Percentiles rank a stretch among this genome's conserved stretches.
Conservation (phyloP, 129 eudicot species). For the Apium graveolens region DNA sequence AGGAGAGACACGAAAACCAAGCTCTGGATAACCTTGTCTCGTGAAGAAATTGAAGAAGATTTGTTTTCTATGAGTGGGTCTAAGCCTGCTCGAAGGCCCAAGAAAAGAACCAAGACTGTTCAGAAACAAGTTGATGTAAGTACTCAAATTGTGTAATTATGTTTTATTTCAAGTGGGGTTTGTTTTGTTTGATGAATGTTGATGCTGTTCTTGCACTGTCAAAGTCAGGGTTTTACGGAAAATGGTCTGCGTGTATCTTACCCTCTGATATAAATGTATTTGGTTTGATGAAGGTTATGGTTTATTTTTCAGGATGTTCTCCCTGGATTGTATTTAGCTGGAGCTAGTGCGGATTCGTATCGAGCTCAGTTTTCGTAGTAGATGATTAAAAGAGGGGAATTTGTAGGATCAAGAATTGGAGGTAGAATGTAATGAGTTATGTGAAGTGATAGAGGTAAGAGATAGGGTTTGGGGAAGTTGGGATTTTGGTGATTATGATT, state of each 20-base stretch:
- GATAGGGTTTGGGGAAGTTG: background rate
- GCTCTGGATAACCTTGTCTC: conserved; percentile 38
- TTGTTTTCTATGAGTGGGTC: conserved; percentile 43
- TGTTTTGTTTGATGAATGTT: background rate
- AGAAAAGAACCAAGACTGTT: conserved; percentile 41
- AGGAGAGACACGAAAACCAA: conserved; percentile 28
- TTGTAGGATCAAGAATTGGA: background rate
- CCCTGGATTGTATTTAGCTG: conserved; percentile 42
- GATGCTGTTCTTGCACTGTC: background rate
- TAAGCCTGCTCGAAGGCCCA: conserved; percentile 57
- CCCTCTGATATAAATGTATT: background rate
- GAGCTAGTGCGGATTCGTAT: conserved; percentile 30
- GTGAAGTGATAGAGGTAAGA: background rate
- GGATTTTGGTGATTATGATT: background rate
- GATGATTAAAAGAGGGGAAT: background rate
- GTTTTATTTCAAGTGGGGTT: background rate
- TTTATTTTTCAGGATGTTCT: conserved; percentile 28
- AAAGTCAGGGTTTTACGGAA: background rate
- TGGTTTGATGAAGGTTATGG: background rate
- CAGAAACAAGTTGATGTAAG: conserved; percentile 65
- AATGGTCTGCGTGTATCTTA: too few relatives aligned
- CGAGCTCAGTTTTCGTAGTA: conserved; percentile 1
- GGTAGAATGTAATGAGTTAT: background rate
- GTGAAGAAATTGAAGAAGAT: conserved; percentile 74
- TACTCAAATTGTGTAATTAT: background rate